These are phyloP conservation scores for Chaetothyriales sp. DNA, from an alignment of 2,329 filamentous ascomycete genomes.

Conservation along the genomic window DNA sequence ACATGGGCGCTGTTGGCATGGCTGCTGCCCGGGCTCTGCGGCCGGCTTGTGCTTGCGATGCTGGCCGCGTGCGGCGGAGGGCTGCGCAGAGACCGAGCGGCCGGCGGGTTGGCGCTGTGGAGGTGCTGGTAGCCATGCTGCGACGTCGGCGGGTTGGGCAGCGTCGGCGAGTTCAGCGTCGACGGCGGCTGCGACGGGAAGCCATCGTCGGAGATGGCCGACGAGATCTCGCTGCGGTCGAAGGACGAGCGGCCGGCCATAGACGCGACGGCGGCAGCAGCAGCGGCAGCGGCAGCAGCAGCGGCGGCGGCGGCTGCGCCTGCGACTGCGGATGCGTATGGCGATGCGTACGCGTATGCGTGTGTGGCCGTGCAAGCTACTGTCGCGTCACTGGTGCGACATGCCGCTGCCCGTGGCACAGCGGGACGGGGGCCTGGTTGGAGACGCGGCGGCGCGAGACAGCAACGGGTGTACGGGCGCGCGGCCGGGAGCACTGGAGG, in stretches of 20 bases:
- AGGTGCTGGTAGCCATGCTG: conserved; percentile 17
- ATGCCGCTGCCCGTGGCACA: conserved; percentile 2
- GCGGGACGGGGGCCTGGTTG: background rate
- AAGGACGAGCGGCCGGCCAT: conserved; percentile 16
- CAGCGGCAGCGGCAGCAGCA: too few relatives aligned
- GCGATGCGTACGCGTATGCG: background rate
- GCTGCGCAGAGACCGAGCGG: conserved; percentile 13
- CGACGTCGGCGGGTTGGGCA: conserved; percentile 11
- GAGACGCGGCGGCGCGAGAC: background rate
- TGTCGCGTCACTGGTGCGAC: conserved; percentile 12
- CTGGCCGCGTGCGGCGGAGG: conserved; percentile 24
- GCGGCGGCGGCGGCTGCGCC: too few relatives aligned
- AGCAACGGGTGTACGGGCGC: too few relatives aligned
- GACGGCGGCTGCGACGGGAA: conserved; percentile 13
- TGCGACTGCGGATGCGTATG: too few relatives aligned
- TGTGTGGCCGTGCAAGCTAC: background rate
- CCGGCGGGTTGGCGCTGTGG: conserved; percentile 14
- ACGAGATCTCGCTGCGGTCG: conserved; percentile 19
- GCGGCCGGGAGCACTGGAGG: too few relatives aligned
- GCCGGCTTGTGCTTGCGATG: conserved; percentile 34
- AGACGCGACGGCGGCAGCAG: too few relatives aligned
- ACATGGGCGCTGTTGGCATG: conserved; percentile 74
- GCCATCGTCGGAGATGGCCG: conserved; percentile 20
- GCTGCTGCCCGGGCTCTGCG: conserved; percentile 43
- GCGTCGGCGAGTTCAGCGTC: conserved; percentile 6